Evolutionary conservation across 2,329 filamentous ascomycete species (phyloP).

Genomic region (Diplodia seriata): DNA sequence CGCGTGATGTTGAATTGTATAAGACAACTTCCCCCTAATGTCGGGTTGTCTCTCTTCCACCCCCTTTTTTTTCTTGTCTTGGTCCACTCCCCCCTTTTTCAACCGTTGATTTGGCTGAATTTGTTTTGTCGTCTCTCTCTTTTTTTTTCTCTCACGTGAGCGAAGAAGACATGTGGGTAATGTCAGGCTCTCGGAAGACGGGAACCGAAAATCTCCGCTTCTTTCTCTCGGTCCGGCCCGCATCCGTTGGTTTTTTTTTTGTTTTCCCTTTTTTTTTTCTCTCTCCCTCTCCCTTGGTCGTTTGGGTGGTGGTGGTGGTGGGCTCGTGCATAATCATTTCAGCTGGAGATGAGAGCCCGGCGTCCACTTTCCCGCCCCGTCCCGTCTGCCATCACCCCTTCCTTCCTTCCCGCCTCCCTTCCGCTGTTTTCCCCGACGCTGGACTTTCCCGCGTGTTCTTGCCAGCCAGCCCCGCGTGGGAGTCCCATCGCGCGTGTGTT

Average conservation of each 20-base stretch:
- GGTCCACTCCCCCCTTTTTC: background rate
- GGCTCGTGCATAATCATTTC: background rate
- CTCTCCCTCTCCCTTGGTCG: background rate
- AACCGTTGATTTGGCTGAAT: too few relatives aligned
- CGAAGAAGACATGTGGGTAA: background rate
- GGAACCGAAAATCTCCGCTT: slow-evolving; percentile 1
- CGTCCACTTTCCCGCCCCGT: background rate
- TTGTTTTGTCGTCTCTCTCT: background rate
- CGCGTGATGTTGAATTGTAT: slow-evolving; percentile 1
- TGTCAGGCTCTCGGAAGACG: background rate
- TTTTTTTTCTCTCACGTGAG: background rate
- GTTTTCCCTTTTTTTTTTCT: too few relatives aligned
- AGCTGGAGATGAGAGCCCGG: background rate
- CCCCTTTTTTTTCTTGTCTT: background rate
- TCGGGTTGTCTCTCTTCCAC: background rate
- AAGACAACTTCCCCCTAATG: background rate
- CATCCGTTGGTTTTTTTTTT: background rate
- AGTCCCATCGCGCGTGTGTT: too few relatives aligned
- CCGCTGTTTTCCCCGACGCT: background rate
- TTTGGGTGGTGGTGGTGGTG: background rate
- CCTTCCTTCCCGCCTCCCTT: background rate
- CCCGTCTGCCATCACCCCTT: background rate
- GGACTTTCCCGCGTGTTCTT: too few relatives aligned
- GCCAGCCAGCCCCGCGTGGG: background rate
- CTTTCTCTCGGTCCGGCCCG: background rate